Base-by-base conservation (phyloP, 768 basidiomycete genomes). In the Auricularia heimuer region DNA sequence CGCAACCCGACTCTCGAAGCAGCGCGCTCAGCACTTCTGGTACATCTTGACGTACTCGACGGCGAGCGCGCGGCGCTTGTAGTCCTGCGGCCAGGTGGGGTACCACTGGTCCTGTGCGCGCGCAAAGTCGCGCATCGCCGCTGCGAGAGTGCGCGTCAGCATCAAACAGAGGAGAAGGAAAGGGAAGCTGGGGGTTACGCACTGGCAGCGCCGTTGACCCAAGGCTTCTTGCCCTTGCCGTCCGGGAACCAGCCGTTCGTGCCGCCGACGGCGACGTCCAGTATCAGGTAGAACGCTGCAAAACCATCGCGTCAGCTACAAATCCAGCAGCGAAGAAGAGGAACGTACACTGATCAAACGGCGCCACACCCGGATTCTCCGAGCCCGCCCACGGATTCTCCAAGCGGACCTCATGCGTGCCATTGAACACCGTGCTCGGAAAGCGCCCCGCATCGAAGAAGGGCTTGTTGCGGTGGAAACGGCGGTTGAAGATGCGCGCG, bases 321-420 rank as follows among this genome's bases (percentile, higher is more conserved):
- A n/a, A n/a, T n/a, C n/a, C n/a, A n/a, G n/a, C n/a, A n/a, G n/a
- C n/a, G n/a, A n/a, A n/a, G n/a, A n/a, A n/a, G n/a, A n/a, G n/a
- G n/a, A n/a, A n/a, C 29, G 29, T 3, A 90, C 89, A 76, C 75
- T 91, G 85, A 75, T 94, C 92, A 70, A 94, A 94, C 6, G 92
- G 93, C 24, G 92, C 87, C 1, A 85, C 82, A 68, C 87, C 89
- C 29, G 29, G 29, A 2, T 85, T 84, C 35, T 84, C 82, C n/a
- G 75, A 71, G 29, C 75, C 70, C n/a, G 73, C 70, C 92, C 92
- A 94, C 18, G 92, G 90, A 69, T 94, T 85, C 64, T 78, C 71
- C 60, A 89, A 76, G 51, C 84, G 81, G 67, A 89, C 81, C 29
- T 82, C 82, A 35, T 85, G 78, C 1, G 85, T 80, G 4, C 85